Evolutionary conservation across 768 basidiomycete genomes (phyloP).

Genomic region (Phaeotremella fagi): DNA sequence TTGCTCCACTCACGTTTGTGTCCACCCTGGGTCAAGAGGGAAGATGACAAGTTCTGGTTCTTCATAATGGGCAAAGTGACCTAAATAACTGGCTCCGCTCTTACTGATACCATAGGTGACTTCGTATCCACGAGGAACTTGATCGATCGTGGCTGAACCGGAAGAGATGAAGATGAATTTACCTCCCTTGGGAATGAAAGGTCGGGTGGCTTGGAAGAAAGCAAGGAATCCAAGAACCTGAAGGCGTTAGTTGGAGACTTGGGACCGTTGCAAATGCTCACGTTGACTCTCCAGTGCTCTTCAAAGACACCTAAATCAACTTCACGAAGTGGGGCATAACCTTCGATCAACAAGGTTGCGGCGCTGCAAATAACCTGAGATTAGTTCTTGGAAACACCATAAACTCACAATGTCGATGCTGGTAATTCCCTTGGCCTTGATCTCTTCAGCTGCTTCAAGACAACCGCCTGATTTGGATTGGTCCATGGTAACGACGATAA

Average conservation of each 20-base stretch:
- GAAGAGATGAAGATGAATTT: constrained; percentile 43
- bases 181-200: constrained; percentile 21
- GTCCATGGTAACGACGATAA: constrained; percentile 21
- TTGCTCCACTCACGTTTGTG: neutral
- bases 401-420: constrained; percentile 24
- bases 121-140: constrained; percentile 27
- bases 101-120: constrained; percentile 28
- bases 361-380: constrained; percentile 25
- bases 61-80: constrained; percentile 27
- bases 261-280: constrained; percentile 4
- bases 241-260: neutral
- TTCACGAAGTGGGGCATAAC: constrained; percentile 8
- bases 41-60: constrained; percentile 29
- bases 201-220: constrained; percentile 32
- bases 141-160: constrained; percentile 30
- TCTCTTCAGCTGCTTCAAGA: constrained; percentile 11
- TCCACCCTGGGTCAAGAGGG: constrained; percentile 25
- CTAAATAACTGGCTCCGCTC: neutral
- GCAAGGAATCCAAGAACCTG: constrained; percentile 33
- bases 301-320: constrained; percentile 24
- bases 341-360: constrained; percentile 11
- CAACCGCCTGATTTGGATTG: constrained; percentile 7
- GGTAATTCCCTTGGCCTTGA: constrained; percentile 15
- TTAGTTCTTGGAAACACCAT: neutral
- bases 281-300: constrained; percentile 30